These are phyloP conservation scores for Kluyveromyces aestuarii DNA, from an alignment of 805 yeast species.

Conservation along the genomic window DNA sequence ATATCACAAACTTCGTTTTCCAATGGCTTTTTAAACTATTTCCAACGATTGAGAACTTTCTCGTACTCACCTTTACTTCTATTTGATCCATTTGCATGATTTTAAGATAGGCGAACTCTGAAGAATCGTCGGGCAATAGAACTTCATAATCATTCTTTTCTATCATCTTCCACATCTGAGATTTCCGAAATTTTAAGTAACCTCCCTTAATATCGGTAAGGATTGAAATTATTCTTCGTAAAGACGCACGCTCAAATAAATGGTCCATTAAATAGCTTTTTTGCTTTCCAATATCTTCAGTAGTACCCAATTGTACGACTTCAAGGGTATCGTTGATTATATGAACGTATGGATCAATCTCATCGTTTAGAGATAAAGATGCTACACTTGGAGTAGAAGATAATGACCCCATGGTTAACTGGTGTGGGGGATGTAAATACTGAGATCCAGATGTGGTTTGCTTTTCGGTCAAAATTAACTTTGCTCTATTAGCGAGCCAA, in stretches of 20 bases:
- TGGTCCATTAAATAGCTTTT: not conserved
- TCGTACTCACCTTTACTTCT: slow-evolving; percentile 30
- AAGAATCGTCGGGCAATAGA: slow-evolving; percentile 5
- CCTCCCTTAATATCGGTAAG: slow-evolving; percentile 26
- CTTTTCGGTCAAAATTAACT: not conserved
- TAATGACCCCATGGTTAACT: slow-evolving; percentile 9
- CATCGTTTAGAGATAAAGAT: slow-evolving; percentile 13
- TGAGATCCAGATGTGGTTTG: slow-evolving; percentile 3
- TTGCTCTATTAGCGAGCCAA: slow-evolving; percentile 1
- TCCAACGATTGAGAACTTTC: slow-evolving; percentile 27
- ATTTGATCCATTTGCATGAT: slow-evolving; percentile 28
- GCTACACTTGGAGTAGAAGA: slow-evolving; percentile 10
- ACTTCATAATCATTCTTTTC: slow-evolving; percentile 18
- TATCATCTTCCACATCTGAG: slow-evolving; percentile 17
- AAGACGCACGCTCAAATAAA: not conserved
- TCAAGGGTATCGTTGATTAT: slow-evolving; percentile 14
- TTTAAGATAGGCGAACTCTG: slow-evolving; percentile 14
- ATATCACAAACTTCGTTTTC: slow-evolving; percentile 38
- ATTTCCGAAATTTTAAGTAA: slow-evolving; percentile 25
- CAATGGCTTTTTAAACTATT: slow-evolving; percentile 25
- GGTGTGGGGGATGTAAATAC: slow-evolving; percentile 5
- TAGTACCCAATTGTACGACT: slow-evolving; percentile 3
- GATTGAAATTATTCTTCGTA: slow-evolving; percentile 13
- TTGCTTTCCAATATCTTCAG: not conserved
- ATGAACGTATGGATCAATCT: slow-evolving; percentile 20